These are phyloP conservation scores for Physaria fendleri DNA, from an alignment of 345 rosid species.

Conservation along the genomic window DNA sequence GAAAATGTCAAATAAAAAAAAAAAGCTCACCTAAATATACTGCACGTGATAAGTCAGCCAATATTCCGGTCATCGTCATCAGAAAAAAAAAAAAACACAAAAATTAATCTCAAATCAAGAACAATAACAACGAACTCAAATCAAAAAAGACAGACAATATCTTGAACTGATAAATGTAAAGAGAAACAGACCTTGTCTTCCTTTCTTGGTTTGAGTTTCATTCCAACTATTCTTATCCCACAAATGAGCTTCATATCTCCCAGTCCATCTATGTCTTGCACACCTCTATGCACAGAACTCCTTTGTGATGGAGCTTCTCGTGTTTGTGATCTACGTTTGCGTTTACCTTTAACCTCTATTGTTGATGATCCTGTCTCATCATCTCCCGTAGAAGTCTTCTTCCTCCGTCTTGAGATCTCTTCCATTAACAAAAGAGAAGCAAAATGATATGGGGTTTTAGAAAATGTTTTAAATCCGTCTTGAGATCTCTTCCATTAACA, in stretches of 20 bases:
- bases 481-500: slow-evolving; percentile 8
- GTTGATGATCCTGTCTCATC: slow-evolving; percentile 14
- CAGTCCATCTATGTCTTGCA: slow-evolving; percentile 91
- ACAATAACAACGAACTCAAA: slow-evolving; percentile 22
- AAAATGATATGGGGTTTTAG: too few species aligned
- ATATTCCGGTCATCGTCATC: slow-evolving; percentile 25
- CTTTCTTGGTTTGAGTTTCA: slow-evolving; percentile 75
- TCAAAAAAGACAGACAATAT: too few species aligned
- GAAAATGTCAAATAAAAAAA: slow-evolving; percentile 30
- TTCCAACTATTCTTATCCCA: slow-evolving; percentile 92
- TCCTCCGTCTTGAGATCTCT: slow-evolving; percentile 15
- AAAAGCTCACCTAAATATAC: slow-evolving; percentile 36
- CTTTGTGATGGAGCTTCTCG: slow-evolving; percentile 89
- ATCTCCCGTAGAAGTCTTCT: not conserved
- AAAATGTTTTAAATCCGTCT: not conserved
- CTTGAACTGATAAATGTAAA: too few species aligned
- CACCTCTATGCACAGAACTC: slow-evolving; percentile 82
- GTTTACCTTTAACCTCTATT: slow-evolving; percentile 45
- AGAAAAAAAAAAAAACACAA: not conserved
- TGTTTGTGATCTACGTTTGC: slow-evolving; percentile 71
- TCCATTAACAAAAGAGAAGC: not conserved
- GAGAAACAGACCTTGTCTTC: slow-evolving; percentile 71
- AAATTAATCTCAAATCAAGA: slow-evolving; percentile 14
- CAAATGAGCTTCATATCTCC: slow-evolving; percentile 78
- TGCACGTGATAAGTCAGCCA: slow-evolving; percentile 36